Percentiles rank a stretch among this genome's conserved stretches.
Conservation (phyloP, 805 yeast species). For the Candida schatavii region DNA sequence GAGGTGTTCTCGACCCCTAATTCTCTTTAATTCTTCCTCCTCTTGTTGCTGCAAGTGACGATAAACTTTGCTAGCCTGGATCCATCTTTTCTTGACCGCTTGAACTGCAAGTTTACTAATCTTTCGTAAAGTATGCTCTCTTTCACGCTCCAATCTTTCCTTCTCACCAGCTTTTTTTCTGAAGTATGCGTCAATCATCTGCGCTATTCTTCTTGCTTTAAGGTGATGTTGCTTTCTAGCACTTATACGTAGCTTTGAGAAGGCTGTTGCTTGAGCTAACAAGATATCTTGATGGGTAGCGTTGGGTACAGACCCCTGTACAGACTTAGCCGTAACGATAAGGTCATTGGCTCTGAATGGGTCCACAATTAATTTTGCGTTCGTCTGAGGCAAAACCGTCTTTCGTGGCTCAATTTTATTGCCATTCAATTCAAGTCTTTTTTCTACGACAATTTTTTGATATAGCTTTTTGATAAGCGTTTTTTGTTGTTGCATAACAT, state of each 20-base stretch:
- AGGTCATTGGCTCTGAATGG: constrained; percentile 45
- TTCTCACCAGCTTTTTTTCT: constrained; percentile 84
- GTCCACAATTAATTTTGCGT: constrained; percentile 40
- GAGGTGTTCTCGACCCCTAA: constrained; percentile 82
- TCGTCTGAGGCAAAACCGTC: constrained; percentile 42
- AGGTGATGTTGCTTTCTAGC: constrained; percentile 60
- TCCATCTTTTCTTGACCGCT: constrained; percentile 90
- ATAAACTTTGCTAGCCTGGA: constrained; percentile 79
- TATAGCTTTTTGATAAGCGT: constrained; percentile 46
- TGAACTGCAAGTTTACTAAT: constrained; percentile 79
- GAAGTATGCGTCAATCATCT: constrained; percentile 83
- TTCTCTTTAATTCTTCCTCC: constrained; percentile 73
- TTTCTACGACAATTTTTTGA: constrained; percentile 34
- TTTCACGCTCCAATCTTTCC: constrained; percentile 73
- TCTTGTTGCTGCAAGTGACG: constrained; percentile 71
- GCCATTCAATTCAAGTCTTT: constrained; percentile 39
- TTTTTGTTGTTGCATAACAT: constrained; percentile 53
- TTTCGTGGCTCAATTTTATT: constrained; percentile 50
- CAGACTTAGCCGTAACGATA: constrained; percentile 32
- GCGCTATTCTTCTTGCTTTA: constrained; percentile 70
- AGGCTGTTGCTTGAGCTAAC: constrained; percentile 67
- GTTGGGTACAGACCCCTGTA: constrained; percentile 37
- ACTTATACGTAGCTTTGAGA: constrained; percentile 69
- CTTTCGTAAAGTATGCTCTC: constrained; percentile 64
- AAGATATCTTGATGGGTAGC: constrained; percentile 71